Percentiles rank a stretch among this genome's conserved stretches.
These are phyloP conservation scores for Mytilinidion resinicola DNA, from an alignment of 495 filamentous ascomycete species.

Conservation along the genomic window DNA sequence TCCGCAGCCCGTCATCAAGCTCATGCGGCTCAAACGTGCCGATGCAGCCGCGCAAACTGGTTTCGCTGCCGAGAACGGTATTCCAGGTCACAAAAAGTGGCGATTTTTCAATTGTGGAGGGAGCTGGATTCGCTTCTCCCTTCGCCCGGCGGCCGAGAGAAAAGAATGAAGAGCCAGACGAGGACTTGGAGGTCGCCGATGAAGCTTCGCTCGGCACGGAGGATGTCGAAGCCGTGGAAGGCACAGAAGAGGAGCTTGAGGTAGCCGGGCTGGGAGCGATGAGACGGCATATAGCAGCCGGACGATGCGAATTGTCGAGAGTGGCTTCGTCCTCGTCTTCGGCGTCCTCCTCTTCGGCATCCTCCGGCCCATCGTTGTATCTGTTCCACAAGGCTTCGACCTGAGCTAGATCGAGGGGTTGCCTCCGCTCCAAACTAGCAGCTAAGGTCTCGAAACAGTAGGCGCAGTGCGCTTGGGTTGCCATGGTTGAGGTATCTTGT, in stretches of 20 bases:
- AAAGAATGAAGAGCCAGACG: conserved; percentile 43
- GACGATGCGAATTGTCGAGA: conserved; percentile 8
- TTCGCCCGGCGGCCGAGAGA: conserved; percentile 30
- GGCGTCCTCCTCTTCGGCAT: conserved; percentile 16
- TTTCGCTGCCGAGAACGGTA: conserved; percentile 50
- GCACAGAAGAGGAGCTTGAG: conserved; percentile 40
- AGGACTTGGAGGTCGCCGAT: conserved; percentile 44
- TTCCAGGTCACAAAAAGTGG: conserved; percentile 98
- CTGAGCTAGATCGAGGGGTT: conserved; percentile 51
- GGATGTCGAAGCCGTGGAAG: conserved; percentile 41
- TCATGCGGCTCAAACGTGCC: conserved; percentile 84
- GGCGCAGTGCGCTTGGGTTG: conserved; percentile 73
- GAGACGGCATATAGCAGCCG: conserved; percentile 32
- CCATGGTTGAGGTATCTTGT: conserved; percentile 50
- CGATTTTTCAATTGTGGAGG: conserved; percentile 29
- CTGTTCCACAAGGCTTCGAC: conserved; percentile 68
- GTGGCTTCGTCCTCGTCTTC: conserved; percentile 7
- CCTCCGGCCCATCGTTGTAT: conserved; percentile 37
- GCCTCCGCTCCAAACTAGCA: conserved; percentile 56
- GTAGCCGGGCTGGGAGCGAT: conserved; percentile 34
- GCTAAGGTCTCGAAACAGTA: conserved; percentile 84
- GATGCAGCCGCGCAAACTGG: conserved; percentile 84
- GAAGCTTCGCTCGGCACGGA: conserved; percentile 29
- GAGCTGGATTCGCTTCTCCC: conserved; percentile 25
- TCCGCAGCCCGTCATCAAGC: conserved; percentile 63